phyloP scores from a whole-genome alignment of 306 rosid species.

The Cajanus cajan region DNA sequence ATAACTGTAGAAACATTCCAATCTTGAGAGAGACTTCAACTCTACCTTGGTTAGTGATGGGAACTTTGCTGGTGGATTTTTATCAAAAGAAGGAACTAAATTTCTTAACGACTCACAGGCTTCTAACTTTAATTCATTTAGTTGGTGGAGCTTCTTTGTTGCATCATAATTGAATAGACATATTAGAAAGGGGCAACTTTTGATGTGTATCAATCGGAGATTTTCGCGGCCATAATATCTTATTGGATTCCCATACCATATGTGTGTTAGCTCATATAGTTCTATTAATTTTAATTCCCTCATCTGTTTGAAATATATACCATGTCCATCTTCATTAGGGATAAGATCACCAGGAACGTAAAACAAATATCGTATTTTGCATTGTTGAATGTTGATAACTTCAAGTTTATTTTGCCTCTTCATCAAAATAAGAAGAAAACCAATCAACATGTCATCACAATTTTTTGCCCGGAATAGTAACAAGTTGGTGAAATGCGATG shows the following conservation, averaged over 20 bases:
- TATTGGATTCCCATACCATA: background rate
- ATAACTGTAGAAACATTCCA: rapidly evolving
- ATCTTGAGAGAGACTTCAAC: background rate
- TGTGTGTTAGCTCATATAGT: background rate
- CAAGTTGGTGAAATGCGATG: background rate
- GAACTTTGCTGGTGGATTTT: background rate
- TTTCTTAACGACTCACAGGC: background rate
- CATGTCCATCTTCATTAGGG: background rate
- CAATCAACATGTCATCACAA: no score
- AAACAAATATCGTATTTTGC: background rate
- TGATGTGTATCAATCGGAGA: background rate
- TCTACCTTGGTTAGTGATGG: background rate
- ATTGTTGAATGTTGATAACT: background rate
- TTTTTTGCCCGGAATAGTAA: background rate
- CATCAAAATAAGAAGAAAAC: background rate
- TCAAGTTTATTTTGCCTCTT: background rate
- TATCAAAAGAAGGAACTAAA: no score
- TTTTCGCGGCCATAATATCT: no score
- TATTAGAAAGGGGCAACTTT: background rate
- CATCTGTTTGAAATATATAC: background rate
- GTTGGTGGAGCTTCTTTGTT: background rate
- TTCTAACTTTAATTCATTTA: background rate
- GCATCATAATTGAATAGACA: no score
- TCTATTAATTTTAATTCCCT: background rate
- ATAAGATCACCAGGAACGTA: rapidly evolving